A percentile compares a stretch with the other conserved stretches of the same genome.
These are phyloP conservation scores for Aureobasidium sp. DNA, from an alignment of 2,329 filamentous ascomycete genomes.

Conservation along the genomic window DNA sequence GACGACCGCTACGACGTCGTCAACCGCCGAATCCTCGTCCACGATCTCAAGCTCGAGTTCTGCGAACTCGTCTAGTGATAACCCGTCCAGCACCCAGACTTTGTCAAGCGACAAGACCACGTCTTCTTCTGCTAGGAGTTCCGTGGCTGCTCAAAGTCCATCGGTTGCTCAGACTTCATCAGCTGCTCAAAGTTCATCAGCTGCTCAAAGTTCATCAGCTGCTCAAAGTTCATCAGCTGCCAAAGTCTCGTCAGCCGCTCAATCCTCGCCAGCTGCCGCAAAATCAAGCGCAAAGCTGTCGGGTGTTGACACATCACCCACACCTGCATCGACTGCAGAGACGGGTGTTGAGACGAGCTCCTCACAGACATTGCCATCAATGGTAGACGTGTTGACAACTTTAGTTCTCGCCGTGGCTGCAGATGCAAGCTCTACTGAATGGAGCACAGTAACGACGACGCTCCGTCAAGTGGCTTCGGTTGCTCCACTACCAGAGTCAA, in stretches of 20 bases:
- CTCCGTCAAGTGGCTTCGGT: neutral
- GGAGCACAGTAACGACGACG: neutral
- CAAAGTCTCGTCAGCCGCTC: neutral
- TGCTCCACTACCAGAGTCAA: neutral
- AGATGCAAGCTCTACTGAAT: neutral
- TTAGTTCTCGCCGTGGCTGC: neutral
- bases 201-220: neutral
- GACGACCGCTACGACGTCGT: neutral
- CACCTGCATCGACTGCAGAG: conserved; percentile 8
- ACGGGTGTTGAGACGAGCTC: neutral
- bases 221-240: neutral
- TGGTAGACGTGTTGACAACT: neutral
- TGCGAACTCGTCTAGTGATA: conserved; percentile 67
- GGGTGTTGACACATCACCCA: neutral
- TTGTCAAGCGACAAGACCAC: too few relatives aligned
- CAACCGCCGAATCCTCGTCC: neutral
- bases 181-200: neutral
- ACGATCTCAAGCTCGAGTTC: conserved; percentile 38
- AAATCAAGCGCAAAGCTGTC: neutral
- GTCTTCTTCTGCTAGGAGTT: neutral
- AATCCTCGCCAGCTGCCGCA: neutral
- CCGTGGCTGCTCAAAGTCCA: too few relatives aligned
- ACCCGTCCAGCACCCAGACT: neutral
- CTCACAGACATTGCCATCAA: neutral
- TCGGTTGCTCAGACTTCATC: neutral